Evolutionary conservation across 208 protist species (phyloP), one percentile per base, ranked within the genome.

Genomic region (Tritrichomonas musculus): DNA sequence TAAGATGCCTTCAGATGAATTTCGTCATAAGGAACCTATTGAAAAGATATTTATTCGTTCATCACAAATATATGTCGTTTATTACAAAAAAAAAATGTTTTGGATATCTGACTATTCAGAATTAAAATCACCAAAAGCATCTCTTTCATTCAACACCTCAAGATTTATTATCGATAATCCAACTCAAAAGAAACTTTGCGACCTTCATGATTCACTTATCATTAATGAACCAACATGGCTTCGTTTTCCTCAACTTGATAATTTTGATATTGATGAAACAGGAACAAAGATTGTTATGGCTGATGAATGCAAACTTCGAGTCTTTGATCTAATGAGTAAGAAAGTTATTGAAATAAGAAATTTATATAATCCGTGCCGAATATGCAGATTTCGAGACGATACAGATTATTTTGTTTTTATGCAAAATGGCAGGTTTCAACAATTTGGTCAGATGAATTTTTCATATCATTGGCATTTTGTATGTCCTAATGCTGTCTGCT

Each of bases 261-360:
- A 41, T 50, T 82, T 82, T 25, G 73, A 82, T 82, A 82, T 82
- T 53, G 50, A 82, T 82, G 41, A 82, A 50, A 14, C n/a, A 30
- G 73, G n/a, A 47, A 82, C 1, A 47, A 30, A 25, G 50, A 82
- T 82, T 53, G 5, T 82, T 49, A 33, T 82, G 17, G 73, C 25
- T 30, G 73, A 82, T 82, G 41, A 82, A 82, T 82, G 73, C 73
- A 82, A 82, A 82, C 30, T 82, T 53, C 73, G 50, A 20, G 9
- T 47, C 11, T 82, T 53, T 41, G 50, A 82, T 36, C 73, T 25
- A 36, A 36, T 20, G 41, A 50, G 50, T 30, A 36, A n/a, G 41
- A 82, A 82, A 47, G 30, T 20, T 82, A 50, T 82, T 20, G 14
- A 47, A 50, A 50, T n/a, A 33, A 25, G 25, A 36, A 47, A n/a